These are phyloP conservation scores for Diaporthe amygdali DNA, from an alignment of 2,329 filamentous ascomycete species.

Conservation along the genomic window DNA sequence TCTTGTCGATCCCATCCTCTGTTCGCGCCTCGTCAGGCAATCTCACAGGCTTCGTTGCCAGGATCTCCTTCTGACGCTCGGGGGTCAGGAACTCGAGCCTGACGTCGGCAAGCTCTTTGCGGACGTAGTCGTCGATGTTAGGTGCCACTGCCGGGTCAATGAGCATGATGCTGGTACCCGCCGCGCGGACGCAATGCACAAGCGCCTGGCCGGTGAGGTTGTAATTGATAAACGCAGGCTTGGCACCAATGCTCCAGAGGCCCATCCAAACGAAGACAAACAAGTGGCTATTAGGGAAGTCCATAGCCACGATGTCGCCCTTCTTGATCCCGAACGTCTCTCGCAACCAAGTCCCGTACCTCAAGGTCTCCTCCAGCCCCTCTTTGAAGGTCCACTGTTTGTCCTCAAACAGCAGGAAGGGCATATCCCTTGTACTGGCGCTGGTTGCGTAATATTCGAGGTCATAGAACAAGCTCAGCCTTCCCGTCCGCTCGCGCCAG, in stretches of 20 bases:
- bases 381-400: conserved; percentile 76
- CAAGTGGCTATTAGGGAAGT: conserved; percentile 81
- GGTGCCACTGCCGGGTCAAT: conserved; percentile 67
- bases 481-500: conserved; percentile 60
- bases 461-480: conserved; percentile 74
- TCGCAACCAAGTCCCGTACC: conserved; percentile 79
- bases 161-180: conserved; percentile 70
- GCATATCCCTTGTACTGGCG: conserved; percentile 53
- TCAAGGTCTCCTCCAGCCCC: conserved; percentile 71
- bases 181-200: conserved; percentile 74
- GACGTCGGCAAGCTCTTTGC: conserved; percentile 52
- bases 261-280: conserved; percentile 79
- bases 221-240: conserved; percentile 88
- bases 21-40: conserved; percentile 62
- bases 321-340: conserved; percentile 66
- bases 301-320: conserved; percentile 78
- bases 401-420: conserved; percentile 73
- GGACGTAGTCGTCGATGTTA: conserved; percentile 64
- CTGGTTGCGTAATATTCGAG: conserved; percentile 70
- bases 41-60: conserved; percentile 56
- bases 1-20: conserved; percentile 56
- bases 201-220: conserved; percentile 76
- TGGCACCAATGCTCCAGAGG: conserved; percentile 82
- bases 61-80: conserved; percentile 60
- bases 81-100: conserved; percentile 67